Evolutionary conservation across 2,329 filamentous ascomycete species (phyloP), one percentile per base, ranked within the genome.

Genomic region (Fonsecaea pugnacius): DNA sequence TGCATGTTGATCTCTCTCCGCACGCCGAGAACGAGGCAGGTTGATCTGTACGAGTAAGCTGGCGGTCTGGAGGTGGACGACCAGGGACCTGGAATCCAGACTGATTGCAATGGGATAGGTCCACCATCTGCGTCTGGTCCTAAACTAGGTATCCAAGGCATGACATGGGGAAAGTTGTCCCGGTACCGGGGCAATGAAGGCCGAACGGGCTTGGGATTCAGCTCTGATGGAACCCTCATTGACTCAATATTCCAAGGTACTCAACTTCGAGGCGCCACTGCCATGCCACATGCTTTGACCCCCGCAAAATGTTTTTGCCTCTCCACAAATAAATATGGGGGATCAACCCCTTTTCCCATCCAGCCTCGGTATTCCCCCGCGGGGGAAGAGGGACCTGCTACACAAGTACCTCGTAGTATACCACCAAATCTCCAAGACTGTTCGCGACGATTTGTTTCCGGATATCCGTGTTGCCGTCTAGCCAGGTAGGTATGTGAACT

Each of bases 361-460:
- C 57, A 59, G 57, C 57, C 57, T 59, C 57, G 57, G 57, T 59
- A 51, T 38, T 36, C 57, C 57, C 57, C 57, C 46, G 46, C 46
- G 57, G 57, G 57, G 16, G 38, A 18, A 18, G 36, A 16, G 36
- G 12, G 12, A 38, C 9, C 4, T 16, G n/a, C 16, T 16, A 18
- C 12, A 16, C 12, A 21, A n/a, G n/a, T n/a, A n/a, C n/a, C n/a
- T n/a, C n/a, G 24, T 10, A 27, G 5, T 48, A 48, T 48, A 27
- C 0, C 27, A 48, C 18, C 24, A 10, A 9, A 24, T 48, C 43
- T 48, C 43, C 43, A 48, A 48, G 40, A 12, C 18, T 16, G 36
- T 16, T 40, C 1, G 12, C 12, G 21, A 6, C n/a, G 10, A 46
- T 21, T 46, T 18, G 43, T 48, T 48, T 48, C 43, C 21, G 43